Base-by-base conservation (phyloP, 305 asterid species). In the Fraxinus latifolia region DNA sequence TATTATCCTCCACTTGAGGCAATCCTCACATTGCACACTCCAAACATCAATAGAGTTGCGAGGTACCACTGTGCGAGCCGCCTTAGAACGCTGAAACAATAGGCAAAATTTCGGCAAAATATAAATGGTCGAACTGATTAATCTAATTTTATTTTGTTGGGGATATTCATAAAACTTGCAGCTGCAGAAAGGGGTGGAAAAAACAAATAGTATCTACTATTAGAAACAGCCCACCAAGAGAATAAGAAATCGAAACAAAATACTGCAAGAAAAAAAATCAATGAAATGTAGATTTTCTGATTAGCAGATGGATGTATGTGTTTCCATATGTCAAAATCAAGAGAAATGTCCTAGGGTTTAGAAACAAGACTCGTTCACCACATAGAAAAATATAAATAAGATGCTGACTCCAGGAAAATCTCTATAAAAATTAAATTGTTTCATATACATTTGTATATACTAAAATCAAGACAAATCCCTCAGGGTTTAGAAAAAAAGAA, bases 1-100 rank as follows among this genome's bases (percentile, higher is more conserved):
- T 42, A 91, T 87, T 8, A 62, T 23, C 80, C 97, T 85, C 97
- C 97, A 93, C 75, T 91, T 93, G 82, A 80, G 81, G 86, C 97
- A 93, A 39, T 83, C 84, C 6, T 79, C 83, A 7, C 97, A 92
- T 44, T 93, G 96, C 17, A 47, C 93, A 42, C 88, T 85, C 92
- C 91, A 93, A 32, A 71, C 6, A 17, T 86, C 82, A 47, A 81
- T 29, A 4, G 76, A 31, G 14, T 36, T 39, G 76, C 42, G 47
- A 5, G 79, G 58, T n/a, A 37, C 70, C 29, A 3, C 67, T n/a
- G 25, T 23, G 76, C 42, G 36, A 5, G 79, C 32, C 34, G 42
- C 33, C n/a, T 34, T 21, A 4, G 78, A 33, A 15, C 5, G 78
- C 86, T 83, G 83, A 65, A 6, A n/a, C 65, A 67, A 65, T 65